Evolutionary conservation across 345 rosid species (phyloP).

Genomic region (Sisymbrium irio): DNA sequence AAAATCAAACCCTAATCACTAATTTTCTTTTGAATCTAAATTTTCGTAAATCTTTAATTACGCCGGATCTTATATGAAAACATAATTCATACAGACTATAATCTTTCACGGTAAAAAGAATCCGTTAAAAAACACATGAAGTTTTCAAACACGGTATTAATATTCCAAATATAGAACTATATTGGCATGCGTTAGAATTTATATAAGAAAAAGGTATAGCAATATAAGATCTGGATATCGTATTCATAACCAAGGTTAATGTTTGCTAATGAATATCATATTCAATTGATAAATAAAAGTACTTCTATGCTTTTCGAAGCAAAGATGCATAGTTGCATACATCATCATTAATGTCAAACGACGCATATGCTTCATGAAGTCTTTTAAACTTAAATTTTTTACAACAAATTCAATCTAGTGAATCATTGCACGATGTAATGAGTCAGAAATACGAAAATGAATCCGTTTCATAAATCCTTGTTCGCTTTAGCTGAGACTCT

Average conservation of each 20-base stretch:
- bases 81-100: not conserved
- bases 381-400: not conserved
- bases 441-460: not conserved
- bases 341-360: constrained; percentile 15
- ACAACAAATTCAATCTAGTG: not conserved
- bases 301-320: not conserved
- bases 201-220: not conserved
- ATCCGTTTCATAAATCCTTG: not conserved
- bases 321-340: constrained; percentile 31
- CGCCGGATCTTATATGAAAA: not conserved
- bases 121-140: too few relatives aligned
- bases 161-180: not conserved
- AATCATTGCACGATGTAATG: not conserved
- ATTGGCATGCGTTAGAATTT: not conserved
- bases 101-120: too few relatives aligned
- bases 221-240: not conserved
- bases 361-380: constrained; percentile 11
- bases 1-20: not conserved
- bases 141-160: not conserved
- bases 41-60: not conserved
- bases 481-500: not conserved
- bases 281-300: not conserved
- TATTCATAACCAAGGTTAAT: not conserved
- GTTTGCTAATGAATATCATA: constrained; percentile 5
- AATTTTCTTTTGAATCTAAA: not conserved